Evolutionary conservation across 305 asterid genomes (phyloP).

Genomic region (Solanum aculeatissimum): DNA sequence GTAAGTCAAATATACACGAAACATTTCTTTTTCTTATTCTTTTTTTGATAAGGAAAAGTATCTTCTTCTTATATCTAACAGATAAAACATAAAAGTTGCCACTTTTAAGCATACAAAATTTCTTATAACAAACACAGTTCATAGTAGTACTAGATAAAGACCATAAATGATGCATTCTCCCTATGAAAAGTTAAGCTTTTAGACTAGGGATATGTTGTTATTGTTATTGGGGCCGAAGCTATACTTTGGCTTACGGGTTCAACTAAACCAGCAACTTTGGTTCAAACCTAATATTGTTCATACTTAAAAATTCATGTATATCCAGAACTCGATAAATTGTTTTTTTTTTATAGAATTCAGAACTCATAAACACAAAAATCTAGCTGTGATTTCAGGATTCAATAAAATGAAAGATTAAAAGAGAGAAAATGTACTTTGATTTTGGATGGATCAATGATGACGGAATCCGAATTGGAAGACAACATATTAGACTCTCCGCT

Average conservation of each 20-base stretch:
- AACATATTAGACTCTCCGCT: background rate
- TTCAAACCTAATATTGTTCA: background rate
- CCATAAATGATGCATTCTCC: background rate
- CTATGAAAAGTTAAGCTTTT: background rate
- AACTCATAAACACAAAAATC: background rate
- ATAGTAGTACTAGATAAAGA: background rate
- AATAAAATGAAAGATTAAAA: background rate
- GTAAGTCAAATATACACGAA: background rate
- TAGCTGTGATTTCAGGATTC: background rate
- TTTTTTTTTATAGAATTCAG: background rate
- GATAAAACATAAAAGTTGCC: background rate
- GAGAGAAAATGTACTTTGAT: slow-evolving; percentile 38
- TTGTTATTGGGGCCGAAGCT: background rate
- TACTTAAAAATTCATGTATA: background rate
- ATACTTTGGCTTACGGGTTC: background rate
- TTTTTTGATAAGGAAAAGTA: background rate
- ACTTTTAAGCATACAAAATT: background rate
- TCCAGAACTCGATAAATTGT: too few relatives aligned
- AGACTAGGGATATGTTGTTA: background rate
- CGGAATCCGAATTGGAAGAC: slow-evolving; percentile 15
- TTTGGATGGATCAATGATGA: slow-evolving; percentile 50
- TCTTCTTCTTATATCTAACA: background rate
- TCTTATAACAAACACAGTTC: background rate
- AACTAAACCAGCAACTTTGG: background rate
- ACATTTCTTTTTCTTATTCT: background rate